Evolutionary conservation across 2,329 filamentous ascomycete genomes (phyloP).

Genomic region (Paracamarosporium sp.): DNA sequence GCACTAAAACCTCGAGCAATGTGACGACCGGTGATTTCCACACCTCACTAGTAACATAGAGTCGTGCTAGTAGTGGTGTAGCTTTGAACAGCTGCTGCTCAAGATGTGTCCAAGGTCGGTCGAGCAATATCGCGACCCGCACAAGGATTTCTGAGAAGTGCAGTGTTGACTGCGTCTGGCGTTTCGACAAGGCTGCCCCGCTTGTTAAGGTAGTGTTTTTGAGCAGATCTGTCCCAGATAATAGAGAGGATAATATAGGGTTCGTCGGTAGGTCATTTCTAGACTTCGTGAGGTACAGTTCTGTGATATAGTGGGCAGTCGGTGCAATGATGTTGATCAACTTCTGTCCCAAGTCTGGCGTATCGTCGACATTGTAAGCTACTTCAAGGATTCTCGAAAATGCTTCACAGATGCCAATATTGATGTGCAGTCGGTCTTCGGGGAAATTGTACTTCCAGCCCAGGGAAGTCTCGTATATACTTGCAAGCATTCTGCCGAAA

Average conservation of each 20-base stretch:
- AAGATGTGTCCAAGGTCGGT: slow-evolving; percentile 68
- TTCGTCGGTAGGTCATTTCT: slow-evolving; percentile 76
- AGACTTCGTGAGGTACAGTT: slow-evolving; percentile 76
- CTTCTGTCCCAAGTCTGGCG: slow-evolving; percentile 54
- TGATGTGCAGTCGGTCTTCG: slow-evolving; percentile 72
- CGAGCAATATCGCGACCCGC: slow-evolving; percentile 70
- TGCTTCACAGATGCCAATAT: slow-evolving; percentile 70
- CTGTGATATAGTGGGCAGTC: slow-evolving; percentile 77
- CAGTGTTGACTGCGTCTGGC: slow-evolving; percentile 70
- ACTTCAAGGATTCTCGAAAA: slow-evolving; percentile 76
- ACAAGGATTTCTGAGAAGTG: slow-evolving; percentile 72
- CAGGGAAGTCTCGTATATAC: slow-evolving; percentile 83
- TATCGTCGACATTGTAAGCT: slow-evolving; percentile 76
- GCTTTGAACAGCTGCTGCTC: slow-evolving; percentile 83
- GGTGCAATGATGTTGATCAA: slow-evolving; percentile 71
- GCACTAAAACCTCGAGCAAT: slow-evolving; percentile 76
- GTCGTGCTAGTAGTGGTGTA: slow-evolving; percentile 75
- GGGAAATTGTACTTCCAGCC: slow-evolving; percentile 82
- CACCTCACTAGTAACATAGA: slow-evolving; percentile 73
- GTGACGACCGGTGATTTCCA: slow-evolving; percentile 72
- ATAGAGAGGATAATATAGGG: slow-evolving; percentile 74
- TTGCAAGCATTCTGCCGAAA: slow-evolving; percentile 77
- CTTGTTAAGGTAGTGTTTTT: slow-evolving; percentile 54
- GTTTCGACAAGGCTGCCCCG: slow-evolving; percentile 53
- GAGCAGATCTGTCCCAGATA: slow-evolving; percentile 55